Percentiles rank a stretch among this genome's conserved stretches.
phyloP scores from a whole-genome alignment of 2,329 filamentous ascomycete genomes.

The Aspergillus spinulosporus region DNA sequence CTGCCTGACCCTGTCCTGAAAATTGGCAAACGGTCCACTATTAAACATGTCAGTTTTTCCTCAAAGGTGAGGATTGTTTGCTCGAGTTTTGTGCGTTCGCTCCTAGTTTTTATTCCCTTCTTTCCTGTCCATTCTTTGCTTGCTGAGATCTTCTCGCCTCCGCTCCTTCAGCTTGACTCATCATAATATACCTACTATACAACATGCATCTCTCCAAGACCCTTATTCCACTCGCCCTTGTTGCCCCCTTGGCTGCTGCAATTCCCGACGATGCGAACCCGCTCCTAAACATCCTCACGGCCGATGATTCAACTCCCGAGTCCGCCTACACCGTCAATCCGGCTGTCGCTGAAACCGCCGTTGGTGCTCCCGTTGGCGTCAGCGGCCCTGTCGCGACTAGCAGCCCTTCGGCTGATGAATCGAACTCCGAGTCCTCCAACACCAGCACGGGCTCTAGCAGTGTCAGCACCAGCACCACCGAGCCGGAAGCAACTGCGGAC shows the following conservation, averaged over 20 bases:
- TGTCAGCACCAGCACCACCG: background rate
- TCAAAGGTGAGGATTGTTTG: background rate
- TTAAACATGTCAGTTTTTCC: background rate
- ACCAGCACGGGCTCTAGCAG: background rate
- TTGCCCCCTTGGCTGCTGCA: background rate
- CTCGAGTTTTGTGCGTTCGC: background rate
- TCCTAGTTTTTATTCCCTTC: background rate
- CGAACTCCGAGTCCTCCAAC: background rate
- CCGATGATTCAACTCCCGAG: slow-evolving; percentile 19
- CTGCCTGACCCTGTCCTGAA: slow-evolving; percentile 1
- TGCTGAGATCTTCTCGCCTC: background rate
- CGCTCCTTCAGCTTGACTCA: slow-evolving; percentile 8
- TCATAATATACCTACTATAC: background rate
- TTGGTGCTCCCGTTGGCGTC: background rate
- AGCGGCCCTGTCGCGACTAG: background rate
- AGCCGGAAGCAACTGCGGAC: background rate
- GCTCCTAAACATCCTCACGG: slow-evolving; percentile 9
- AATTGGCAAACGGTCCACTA: background rate
- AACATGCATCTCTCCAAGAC: slow-evolving; percentile 4
- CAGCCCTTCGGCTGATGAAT: background rate
- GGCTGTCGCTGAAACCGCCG: slow-evolving; percentile 15
- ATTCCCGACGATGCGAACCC: slow-evolving; percentile 20
- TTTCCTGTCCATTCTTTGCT: background rate
- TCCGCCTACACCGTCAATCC: slow-evolving; percentile 15
- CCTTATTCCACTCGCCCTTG: slow-evolving; percentile 2